Evolutionary conservation across 2,329 filamentous ascomycete species (phyloP).

Genomic region (Cladosporium sp.): DNA sequence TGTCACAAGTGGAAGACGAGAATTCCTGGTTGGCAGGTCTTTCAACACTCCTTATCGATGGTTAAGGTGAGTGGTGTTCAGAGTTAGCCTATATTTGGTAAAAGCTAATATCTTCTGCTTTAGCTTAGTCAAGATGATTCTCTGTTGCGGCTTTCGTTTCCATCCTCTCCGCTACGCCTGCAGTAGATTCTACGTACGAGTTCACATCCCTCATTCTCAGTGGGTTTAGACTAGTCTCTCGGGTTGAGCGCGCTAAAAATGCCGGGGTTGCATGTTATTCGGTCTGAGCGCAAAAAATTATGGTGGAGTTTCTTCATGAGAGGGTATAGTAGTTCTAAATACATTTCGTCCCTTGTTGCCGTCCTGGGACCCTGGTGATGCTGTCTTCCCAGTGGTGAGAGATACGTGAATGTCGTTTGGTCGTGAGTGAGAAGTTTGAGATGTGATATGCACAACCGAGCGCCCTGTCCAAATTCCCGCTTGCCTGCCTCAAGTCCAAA

Average conservation of each 20-base stretch:
- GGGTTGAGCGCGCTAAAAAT: background rate
- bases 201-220: background rate
- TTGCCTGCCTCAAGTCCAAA: background rate
- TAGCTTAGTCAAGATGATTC: no score
- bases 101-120: no score
- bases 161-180: background rate
- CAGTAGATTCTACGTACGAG: background rate
- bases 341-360: background rate
- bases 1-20: no score
- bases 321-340: constrained; percentile 3
- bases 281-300: background rate
- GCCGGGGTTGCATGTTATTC: no score
- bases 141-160: background rate
- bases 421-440: background rate
- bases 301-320: background rate
- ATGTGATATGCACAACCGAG: constrained; percentile 2
- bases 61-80: no score
- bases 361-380: background rate
- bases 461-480: background rate
- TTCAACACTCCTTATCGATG: no score
- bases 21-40: no score
- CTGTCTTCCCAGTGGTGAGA: background rate
- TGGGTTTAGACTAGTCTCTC: no score
- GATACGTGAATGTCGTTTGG: background rate
- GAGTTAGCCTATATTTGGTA: no score